Base-by-base conservation (phyloP, 1,284 basidiomycete species). In the Apiotrichum gamsii region DNA sequence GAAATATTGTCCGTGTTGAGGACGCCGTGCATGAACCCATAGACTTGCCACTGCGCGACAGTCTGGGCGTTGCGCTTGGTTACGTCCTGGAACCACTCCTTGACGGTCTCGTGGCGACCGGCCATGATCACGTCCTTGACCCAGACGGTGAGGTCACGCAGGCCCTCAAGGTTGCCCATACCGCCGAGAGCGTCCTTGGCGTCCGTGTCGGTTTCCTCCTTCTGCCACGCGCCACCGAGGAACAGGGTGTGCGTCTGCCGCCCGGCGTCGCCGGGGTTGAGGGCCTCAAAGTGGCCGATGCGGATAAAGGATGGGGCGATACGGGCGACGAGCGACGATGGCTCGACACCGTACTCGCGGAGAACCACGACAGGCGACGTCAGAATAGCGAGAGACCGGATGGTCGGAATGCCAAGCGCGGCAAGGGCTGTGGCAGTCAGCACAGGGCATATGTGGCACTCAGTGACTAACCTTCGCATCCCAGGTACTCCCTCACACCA, bases 1-100 rank as follows among this genome's bases (percentile, higher is more conserved):
- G 87, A 87, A 28, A 93, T 82, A 55, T 93, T 93, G 75, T 96
- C 93, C 3, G 93, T 95, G 67, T 96, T 96, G 61, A 96, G 87
- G n/a, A 97, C 93, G 9, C 72, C 72, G 47, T 74, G 71, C 85
- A 90, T 90, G 67, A 88, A 93, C 0, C 89, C 89, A 69, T 89
- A 89, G 58, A 74, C 72, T 72, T 97, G 94, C 94, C 94, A 97
- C 2, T 78, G 82, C 2, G 89, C 94, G 0, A 91, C 87, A 81
- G 93, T 97, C 62, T 75, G 75, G 30, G 88, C 93, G 61, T 95
- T 97, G 60, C 88, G 75, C 62, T 76, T 78, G 14, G 88, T 83
- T 0, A 83, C 81, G 57, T 94, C 88, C 49, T 83, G 70, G 2
- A 94, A 78, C 38, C 95, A 75, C 39, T 78, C 77, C 63, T 77